A percentile compares a stretch with the other conserved stretches of the same genome.
These are phyloP conservation scores for Phalaenopsis equestris DNA, from an alignment of 106 monocot genomes.

Conservation along the genomic window DNA sequence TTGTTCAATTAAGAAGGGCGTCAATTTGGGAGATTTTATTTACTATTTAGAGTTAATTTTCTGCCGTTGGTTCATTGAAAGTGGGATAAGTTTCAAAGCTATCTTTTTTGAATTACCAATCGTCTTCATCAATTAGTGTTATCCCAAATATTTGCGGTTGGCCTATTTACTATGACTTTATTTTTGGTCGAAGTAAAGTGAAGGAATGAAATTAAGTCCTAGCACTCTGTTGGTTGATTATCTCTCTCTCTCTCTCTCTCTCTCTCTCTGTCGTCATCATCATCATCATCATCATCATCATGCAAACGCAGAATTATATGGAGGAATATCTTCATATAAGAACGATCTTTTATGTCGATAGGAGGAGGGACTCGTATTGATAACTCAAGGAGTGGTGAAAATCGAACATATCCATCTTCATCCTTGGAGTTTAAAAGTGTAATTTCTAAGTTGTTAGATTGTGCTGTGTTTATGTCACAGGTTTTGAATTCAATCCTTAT, in stretches of 20 bases:
- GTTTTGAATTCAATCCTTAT: not conserved
- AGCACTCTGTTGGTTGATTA: no score
- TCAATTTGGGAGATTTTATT: not conserved
- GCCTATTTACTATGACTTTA: no score
- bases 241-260: no score
- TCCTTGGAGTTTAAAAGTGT: not conserved
- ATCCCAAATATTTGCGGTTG: no score
- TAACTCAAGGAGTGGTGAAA: not conserved
- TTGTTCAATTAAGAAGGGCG: not conserved
- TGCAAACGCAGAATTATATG: not conserved
- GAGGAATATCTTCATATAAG: not conserved
- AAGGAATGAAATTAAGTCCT: no score
- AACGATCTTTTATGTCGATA: not conserved
- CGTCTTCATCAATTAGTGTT: no score
- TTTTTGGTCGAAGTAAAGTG: no score
- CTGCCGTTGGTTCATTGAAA: not conserved
- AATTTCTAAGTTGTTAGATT: not conserved
- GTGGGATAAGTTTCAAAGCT: not conserved
- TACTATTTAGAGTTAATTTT: not conserved
- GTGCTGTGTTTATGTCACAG: not conserved
- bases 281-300: no score
- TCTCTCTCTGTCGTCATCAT: no score
- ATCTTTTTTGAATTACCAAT: not conserved
- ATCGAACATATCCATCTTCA: not conserved
- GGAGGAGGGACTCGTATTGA: not conserved